Evolutionary conservation across 2,329 filamentous ascomycete genomes (phyloP), one percentile per base, ranked within the genome.

Genomic region (Daldinia eschscholtzii): DNA sequence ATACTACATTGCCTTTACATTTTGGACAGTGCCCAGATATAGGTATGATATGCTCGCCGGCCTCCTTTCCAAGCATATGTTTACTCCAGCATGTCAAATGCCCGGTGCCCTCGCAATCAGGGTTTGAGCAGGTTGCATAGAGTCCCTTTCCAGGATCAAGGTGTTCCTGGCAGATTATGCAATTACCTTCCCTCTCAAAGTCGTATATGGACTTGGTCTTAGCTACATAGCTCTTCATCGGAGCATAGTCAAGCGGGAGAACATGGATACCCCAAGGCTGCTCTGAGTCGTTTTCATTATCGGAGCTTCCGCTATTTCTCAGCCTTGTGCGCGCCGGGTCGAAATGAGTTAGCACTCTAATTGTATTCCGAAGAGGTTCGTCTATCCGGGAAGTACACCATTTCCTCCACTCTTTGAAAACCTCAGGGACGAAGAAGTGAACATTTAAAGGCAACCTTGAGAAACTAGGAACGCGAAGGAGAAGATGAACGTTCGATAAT

Each of bases 391-490:
- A 79, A 2, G 83, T 80, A 50, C 84, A 85, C 83, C 87, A 90
- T 56, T 80, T 83, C 18, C 84, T 78, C 95, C 95, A 98, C 1
- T 86, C 84, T 20, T 81, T 81, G 73, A 92, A 86, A 0, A 93
- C 90, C 66, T 95, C 92, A 2, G 83, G 81, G 1, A 85, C 84
- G 73, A 97, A 95, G 79, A 98, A 95, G 26, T 92, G 90, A 53
- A 98, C 78, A 60, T 87, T 87, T 60, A 99, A 83, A 20, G 95
- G 95, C 95, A 94, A 97, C 52, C 89, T 84, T 15, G 84, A 83
- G 77, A 98, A 98, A 78, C 93, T 96, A 2, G 88, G 86, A 1
- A 94, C 92, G 0, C 91, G 87, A 1, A 97, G 85, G 0, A 99
- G 84, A 2, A 96, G 83, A 77, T 97, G 92, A 28, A 98, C 80